Base-by-base conservation (phyloP, 2,329 filamentous ascomycete genomes). In the Akanthomyces muscarius region DNA sequence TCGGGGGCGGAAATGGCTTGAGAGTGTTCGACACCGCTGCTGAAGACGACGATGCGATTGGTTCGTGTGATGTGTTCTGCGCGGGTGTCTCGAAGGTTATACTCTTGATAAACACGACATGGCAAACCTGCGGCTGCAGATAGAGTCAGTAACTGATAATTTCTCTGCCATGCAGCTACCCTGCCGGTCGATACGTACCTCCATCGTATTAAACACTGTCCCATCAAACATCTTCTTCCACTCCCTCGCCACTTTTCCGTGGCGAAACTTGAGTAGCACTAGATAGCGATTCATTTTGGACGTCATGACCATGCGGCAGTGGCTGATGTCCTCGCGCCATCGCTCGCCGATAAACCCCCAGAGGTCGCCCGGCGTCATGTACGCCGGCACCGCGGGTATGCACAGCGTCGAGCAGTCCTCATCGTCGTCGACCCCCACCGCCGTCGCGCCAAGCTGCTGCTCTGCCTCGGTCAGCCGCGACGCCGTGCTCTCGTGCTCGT, bases 291-390 rank as follows among this genome's bases (percentile, higher is more conserved):
- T 97, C 74, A 92, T 88, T 66, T 88, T 84, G 61, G 89, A 90
- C 1, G 95, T 98, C 81, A 92, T 88, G 62, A 99, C 90, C 86
- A 99, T 92, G 60, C 95, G 84, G 72, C 97, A 97, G 78, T 99
- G 95, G 69, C 89, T 95, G 64, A 99, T 91, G 65, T 93, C 85
- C 63, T 90, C 86, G 73, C 90, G 86, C 74, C 94, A 97, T 71
- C 87, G 87, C 73, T 97, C 91, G 4, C 95, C 95, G 6, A 98
- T 86, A 69, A 96, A 98, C 0, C 92, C 93, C 66, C 98, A 78
- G 64, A 99, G 91, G 71, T 98, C 94, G 7, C 90, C 89, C 0
- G 93, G 90, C 8, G 91, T 91, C 78, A 98, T 89, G 75, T 97
- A 98, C 36, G 90, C 95, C 7, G 95, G 95, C 16, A 99, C 94